phyloP scores from a whole-genome alignment of 2,329 filamentous ascomycete genomes.

The Dryadomyces quercivorus region DNA sequence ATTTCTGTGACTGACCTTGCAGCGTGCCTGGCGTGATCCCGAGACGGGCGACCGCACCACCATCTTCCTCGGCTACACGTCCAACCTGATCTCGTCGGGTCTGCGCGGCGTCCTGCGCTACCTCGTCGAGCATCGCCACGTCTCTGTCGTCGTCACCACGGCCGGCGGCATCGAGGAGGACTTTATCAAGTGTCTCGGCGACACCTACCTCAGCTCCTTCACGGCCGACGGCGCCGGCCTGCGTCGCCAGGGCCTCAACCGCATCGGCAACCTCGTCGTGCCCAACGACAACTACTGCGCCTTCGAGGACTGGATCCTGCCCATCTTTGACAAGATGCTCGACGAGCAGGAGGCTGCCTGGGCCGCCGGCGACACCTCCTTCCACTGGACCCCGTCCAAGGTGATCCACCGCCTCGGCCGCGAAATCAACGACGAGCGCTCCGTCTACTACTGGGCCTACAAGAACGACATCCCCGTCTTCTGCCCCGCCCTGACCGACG shows the following conservation, averaged over 20 bases:
- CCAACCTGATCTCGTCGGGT: constrained; percentile 93
- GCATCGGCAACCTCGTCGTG: constrained; percentile 90
- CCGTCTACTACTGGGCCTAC: constrained; percentile 94
- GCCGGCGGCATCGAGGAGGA: constrained; percentile 95
- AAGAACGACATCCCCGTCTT: constrained; percentile 96
- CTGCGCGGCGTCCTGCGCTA: constrained; percentile 85
- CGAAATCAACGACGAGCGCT: constrained; percentile 86
- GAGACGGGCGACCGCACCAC: constrained; percentile 72
- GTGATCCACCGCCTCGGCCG: constrained; percentile 81
- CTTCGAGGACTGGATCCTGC: constrained; percentile 96
- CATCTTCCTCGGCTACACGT: constrained; percentile 95
- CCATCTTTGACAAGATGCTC: constrained; percentile 88
- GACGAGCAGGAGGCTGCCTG: constrained; percentile 71
- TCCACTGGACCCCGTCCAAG: constrained; percentile 89
- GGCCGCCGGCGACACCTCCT: constrained; percentile 39
- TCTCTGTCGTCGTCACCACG: constrained; percentile 88
- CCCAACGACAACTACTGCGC: constrained; percentile 96
- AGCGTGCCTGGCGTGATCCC: constrained; percentile 69
- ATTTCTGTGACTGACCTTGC: not conserved
- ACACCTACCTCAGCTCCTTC: constrained; percentile 88
- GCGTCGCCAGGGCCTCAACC: constrained; percentile 77
- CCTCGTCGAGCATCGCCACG: constrained; percentile 82
- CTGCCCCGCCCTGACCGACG: constrained; percentile 90
- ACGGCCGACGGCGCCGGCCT: constrained; percentile 63
- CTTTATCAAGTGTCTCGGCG: constrained; percentile 93